A percentile compares a stretch with the other conserved stretches of the same genome.
Evolutionary conservation across 768 basidiomycete genomes (phyloP).

Genomic region (Leucosporidium creatinivorum): DNA sequence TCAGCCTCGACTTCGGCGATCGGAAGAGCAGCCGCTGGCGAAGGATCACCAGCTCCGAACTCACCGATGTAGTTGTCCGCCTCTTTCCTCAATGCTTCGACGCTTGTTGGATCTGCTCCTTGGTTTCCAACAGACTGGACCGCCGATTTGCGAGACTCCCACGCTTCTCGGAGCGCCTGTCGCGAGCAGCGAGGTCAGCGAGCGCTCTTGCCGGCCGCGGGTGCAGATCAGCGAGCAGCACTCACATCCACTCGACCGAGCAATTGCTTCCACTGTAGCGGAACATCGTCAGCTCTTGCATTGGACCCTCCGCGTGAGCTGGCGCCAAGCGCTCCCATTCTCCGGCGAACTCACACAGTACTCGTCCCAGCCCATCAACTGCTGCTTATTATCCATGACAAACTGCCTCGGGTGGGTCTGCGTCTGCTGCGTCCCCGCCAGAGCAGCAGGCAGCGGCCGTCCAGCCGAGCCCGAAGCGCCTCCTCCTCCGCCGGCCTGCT

Average conservation of each 20-base stretch:
- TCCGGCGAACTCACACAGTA: background rate
- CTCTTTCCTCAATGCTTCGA: background rate
- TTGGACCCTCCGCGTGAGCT: background rate
- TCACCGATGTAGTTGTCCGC: slow-evolving; percentile 17
- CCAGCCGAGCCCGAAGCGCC: background rate
- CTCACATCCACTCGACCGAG: background rate
- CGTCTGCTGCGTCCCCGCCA: slow-evolving; percentile 3
- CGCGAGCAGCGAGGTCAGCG: background rate
- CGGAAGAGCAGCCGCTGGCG: background rate
- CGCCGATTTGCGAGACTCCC: slow-evolving; percentile 12
- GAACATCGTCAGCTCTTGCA: background rate
- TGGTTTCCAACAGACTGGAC: slow-evolving; percentile 10
- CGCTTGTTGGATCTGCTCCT: slow-evolving; percentile 20
- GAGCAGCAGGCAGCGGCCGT: background rate
- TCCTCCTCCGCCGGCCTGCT: background rate
- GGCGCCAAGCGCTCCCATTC: too few species aligned
- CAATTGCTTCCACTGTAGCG: slow-evolving; percentile 17
- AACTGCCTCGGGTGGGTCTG: slow-evolving; percentile 21
- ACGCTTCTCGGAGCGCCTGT: slow-evolving; percentile 21
- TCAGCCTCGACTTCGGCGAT: background rate
- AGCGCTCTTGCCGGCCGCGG: background rate
- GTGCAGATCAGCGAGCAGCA: background rate
- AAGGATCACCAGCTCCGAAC: background rate
- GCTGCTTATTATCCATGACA: slow-evolving; percentile 12
- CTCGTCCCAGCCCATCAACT: slow-evolving; percentile 22